Evolutionary conservation across 106 monocot species (phyloP).

Genomic region (Posidonia australis): DNA sequence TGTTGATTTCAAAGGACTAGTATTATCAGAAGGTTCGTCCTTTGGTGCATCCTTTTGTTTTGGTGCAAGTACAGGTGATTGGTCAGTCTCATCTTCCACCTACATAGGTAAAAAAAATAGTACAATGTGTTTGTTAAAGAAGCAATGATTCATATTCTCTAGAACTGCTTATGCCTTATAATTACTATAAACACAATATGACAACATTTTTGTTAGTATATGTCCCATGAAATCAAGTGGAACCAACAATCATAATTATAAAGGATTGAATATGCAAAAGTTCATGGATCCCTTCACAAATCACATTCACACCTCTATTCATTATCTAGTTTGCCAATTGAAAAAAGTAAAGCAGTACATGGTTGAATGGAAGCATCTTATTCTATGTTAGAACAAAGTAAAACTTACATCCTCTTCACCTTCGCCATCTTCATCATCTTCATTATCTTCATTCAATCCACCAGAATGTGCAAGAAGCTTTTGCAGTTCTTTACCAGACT

Average conservation of each 20-base stretch:
- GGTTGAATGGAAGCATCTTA: no score
- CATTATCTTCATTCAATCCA: slow-evolving; percentile 77
- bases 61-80: slow-evolving; percentile 79
- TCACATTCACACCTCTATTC: no score
- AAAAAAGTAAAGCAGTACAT: no score
- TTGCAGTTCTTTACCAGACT: slow-evolving; percentile 92
- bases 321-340: no score
- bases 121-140: background rate
- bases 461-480: slow-evolving; percentile 81
- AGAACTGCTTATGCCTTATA: no score
- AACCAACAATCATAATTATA: no score
- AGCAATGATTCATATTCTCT: background rate
- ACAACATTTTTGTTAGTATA: no score
- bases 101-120: slow-evolving; percentile 12
- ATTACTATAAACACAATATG: no score
- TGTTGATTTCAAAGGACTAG: background rate
- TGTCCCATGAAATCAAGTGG: no score
- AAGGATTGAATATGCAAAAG: no score
- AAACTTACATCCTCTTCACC: slow-evolving; percentile 68
- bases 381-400: background rate
- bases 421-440: slow-evolving; percentile 78
- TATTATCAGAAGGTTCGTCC: slow-evolving; percentile 54
- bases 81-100: slow-evolving; percentile 73
- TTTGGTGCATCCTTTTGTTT: slow-evolving; percentile 72
- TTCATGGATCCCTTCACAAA: no score